Conservation (phyloP, 345 rosid genomes). For the Eucalyptus coolabah region DNA sequence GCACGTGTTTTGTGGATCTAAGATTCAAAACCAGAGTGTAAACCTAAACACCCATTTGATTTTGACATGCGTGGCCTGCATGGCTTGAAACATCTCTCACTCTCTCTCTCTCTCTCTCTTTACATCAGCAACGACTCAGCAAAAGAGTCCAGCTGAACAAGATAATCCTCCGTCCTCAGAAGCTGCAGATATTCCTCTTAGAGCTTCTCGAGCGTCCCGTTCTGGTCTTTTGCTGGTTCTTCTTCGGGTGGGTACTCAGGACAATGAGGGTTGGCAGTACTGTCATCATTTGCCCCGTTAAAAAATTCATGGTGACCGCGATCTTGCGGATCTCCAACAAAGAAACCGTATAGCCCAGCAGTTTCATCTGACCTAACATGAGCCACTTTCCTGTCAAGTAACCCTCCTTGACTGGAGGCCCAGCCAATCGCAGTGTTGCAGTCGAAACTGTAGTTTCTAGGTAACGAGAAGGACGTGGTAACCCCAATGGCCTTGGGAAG, state of each 20-base stretch:
- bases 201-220: conserved; percentile 7
- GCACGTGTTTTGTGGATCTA: neutral
- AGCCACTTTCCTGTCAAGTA: neutral
- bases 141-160: conserved; percentile 7
- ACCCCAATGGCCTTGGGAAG: conserved; percentile 27
- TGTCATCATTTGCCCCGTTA: neutral
- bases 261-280: neutral
- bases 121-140: conserved; percentile 15
- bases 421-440: neutral
- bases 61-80: neutral
- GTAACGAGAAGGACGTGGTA: neutral
- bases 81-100: neutral
- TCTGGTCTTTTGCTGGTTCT: neutral
- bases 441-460: neutral
- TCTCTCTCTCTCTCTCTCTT: neutral
- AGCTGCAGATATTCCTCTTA: conserved; percentile 36
- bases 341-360: neutral
- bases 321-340: neutral
- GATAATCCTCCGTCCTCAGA: conserved; percentile 8
- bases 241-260: neutral
- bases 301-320: neutral
- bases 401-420: neutral
- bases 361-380: neutral
- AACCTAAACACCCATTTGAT: neutral
- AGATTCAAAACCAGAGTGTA: neutral